Evolutionary conservation across 2,329 filamentous ascomycete genomes (phyloP).

Genomic region (Neopestalotiopsis rosae): DNA sequence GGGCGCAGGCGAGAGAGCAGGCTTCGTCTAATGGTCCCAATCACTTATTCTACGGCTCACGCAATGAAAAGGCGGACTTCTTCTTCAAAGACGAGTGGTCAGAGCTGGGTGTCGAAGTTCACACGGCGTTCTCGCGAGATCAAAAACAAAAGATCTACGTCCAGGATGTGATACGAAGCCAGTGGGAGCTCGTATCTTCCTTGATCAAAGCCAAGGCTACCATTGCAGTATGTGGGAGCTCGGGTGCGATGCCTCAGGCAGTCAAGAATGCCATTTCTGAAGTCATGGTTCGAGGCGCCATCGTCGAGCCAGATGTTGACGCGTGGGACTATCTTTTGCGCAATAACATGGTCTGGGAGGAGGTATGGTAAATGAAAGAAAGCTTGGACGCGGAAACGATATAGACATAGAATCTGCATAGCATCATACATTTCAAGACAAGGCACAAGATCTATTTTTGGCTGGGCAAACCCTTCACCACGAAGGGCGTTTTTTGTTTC

Average conservation of each 20-base stretch:
- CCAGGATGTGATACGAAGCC: conserved; percentile 56
- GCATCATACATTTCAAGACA: not conserved
- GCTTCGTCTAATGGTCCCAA: conserved; percentile 23
- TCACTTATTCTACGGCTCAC: conserved; percentile 83
- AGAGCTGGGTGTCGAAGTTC: conserved; percentile 53
- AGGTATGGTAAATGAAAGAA: conserved; percentile 56
- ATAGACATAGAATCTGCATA: not conserved
- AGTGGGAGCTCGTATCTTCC: conserved; percentile 42
- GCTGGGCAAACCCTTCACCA: not conserved
- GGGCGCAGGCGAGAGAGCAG: conserved; percentile 40
- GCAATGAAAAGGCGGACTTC: conserved; percentile 76
- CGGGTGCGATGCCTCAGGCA: conserved; percentile 62
- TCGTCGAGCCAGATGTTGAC: conserved; percentile 39
- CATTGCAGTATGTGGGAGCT: conserved; percentile 61
- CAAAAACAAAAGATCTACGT: conserved; percentile 62
- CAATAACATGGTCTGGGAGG: conserved; percentile 57
- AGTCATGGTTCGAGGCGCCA: conserved; percentile 45
- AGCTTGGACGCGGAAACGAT: too few relatives aligned
- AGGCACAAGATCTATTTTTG: not conserved
- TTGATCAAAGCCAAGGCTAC: conserved; percentile 48
- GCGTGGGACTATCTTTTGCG: conserved; percentile 43
- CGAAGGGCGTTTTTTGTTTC: too few relatives aligned
- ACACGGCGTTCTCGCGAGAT: conserved; percentile 75
- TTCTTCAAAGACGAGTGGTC: conserved; percentile 83
- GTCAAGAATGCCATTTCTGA: conserved; percentile 59